Evolutionary conservation across 139 green algal genomes (phyloP), one percentile per base, ranked within the genome.

Genomic region (Zygnema cylindricum): DNA sequence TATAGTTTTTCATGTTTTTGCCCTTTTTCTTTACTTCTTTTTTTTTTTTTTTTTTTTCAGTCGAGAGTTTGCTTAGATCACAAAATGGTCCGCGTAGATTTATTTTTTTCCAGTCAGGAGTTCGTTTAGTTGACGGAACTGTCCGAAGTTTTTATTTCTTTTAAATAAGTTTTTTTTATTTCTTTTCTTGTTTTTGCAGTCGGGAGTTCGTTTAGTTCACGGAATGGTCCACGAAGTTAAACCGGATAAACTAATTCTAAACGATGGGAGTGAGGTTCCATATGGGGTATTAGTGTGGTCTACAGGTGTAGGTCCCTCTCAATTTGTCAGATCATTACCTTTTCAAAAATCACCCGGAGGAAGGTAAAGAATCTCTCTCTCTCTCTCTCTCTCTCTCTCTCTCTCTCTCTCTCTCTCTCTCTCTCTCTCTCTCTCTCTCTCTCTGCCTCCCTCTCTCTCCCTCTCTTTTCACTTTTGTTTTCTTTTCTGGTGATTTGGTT

Each of bases 221-320:
- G 84, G 86, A 32, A 81, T 75, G 92, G 88, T 92, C n/a, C 43
- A 32, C 11, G 85, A 90, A 55, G 88, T 97, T 25, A 88, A 75
- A 16, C 43, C 55, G 21, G 86, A 43, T 21, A 75, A 93, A 36
- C 43, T 98, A 1, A 90, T 90, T n/a, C 93, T 98, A 43, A 93
- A 90, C 83, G 93, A 95, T 63, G 94, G 93, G 40, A 89, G 91
- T 0, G 89, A 93, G 0, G 90, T 98, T 1, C 92, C 93, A 54
- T 98, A 94, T 87, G 96, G 96, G 1, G 76, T 98, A 33, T 95
- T 95, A 75, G 95, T 98, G 1, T 98, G 96, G 96, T 95, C 89
- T 85, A 98, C 96, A 0, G 96, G 96, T 0, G 95, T 98, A 1
- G 96, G 95, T 0, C 95, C 95, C 81, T 97, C 93, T 42, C 71